Evolutionary conservation across 192 early-diverging fungal genomes (phyloP), one percentile per base, ranked within the genome.

Genomic region (Gorgonomyces haynaldii): DNA sequence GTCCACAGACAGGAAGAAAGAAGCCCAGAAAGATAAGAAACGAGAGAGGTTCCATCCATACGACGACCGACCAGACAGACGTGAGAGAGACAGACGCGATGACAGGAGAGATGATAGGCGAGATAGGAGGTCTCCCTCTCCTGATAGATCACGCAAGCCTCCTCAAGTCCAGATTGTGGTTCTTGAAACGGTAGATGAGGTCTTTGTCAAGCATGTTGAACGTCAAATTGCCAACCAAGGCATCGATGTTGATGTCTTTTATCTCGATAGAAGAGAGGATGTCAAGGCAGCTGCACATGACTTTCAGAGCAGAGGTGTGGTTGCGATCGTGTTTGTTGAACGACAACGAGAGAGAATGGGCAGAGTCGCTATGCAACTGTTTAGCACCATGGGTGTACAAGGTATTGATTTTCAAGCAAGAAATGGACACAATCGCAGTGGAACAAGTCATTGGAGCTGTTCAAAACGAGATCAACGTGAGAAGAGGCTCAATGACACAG

Each of bases 301-400:
- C 40, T 62, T 66, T 61, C 62, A 62, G 43, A 52, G 40, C 3
- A 65, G 67, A 41, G 61, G 66, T n/a, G 60, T 64, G 7, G 42
- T 66, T 12, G 63, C 61, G 3, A 60, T 68, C 2, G 42, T 74
- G 16, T 67, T 69, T 42, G 23, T 74, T 37, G 71, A 74, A 36
- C 21, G 56, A 9, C 35, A 50, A 2, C 54, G 66, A 42, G 71
- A 58, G 19, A 31, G 31, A 29, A 29, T 45, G 4, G 48, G 46
- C 17, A 54, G 43, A 1, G 55, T 66, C 17, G 54, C 60, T 1
- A 50, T 74, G 38, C 71, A 69, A 26, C n/a, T n/a, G n/a, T n/a
- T n/a, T n/a, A n/a, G n/a, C n/a, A n/a, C n/a, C n/a, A n/a, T n/a
- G n/a, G n/a, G n/a, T n/a, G n/a, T n/a, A n/a, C n/a, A n/a, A n/a